Percentiles rank a stretch among this genome's conserved stretches.
Conservation (phyloP, 148 eudicot genomes). For the Spergularia marina region DNA sequence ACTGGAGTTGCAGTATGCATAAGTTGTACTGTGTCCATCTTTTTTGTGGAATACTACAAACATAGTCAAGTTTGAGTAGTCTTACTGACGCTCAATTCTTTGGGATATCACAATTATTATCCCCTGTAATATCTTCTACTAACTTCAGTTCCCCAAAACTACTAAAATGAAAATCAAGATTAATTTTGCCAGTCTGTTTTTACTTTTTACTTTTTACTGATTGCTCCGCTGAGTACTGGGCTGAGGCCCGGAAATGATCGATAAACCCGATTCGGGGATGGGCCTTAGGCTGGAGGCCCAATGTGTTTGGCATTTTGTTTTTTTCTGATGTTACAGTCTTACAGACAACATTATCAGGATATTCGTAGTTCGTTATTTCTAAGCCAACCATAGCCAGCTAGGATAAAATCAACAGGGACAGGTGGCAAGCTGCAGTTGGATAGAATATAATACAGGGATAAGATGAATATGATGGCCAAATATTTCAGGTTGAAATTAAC, state of each 20-base stretch:
- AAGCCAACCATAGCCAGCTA: conserved; percentile 17
- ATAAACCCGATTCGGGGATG: too few species aligned
- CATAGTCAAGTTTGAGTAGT: neutral
- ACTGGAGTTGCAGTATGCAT: conserved; percentile 55
- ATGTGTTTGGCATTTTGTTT: neutral
- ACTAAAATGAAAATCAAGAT: neutral
- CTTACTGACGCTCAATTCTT: conserved; percentile 2
- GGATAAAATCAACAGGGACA: conserved; percentile 17
- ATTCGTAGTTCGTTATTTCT: neutral
- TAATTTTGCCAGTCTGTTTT: neutral
- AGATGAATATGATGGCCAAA: conserved; percentile 15
- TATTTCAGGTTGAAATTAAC: conserved; percentile 17
- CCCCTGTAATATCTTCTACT: conserved; percentile 2
- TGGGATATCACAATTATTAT: neutral
- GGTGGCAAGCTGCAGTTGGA: conserved; percentile 24
- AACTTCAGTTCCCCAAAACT: neutral
- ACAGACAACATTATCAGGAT: neutral
- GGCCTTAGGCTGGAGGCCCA: neutral
- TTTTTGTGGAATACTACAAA: neutral
- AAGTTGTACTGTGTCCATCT: conserved; percentile 16
- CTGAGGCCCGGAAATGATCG: neutral
- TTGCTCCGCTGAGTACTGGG: neutral
- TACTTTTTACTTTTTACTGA: too few species aligned
- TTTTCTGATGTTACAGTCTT: neutral
- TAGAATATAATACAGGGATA: conserved; percentile 20